These are phyloP conservation scores for Boletus pseudo-olivaceus DNA, from an alignment of 768 basidiomycete genomes.

Conservation along the genomic window DNA sequence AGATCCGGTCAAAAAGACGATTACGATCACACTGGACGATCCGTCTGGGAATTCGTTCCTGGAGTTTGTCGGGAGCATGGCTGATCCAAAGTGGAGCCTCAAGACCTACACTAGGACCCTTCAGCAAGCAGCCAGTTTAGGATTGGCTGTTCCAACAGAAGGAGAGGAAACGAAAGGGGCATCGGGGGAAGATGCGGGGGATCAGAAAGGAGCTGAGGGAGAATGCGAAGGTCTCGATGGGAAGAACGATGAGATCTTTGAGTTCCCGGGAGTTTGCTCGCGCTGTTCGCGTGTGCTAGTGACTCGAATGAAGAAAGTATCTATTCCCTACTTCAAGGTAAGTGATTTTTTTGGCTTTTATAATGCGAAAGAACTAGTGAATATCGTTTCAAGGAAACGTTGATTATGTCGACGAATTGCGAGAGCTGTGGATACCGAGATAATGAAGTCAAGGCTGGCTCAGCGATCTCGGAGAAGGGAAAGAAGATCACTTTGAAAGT, in stretches of 20 bases:
- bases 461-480: slow-evolving; percentile 84
- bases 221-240: slow-evolving; percentile 29
- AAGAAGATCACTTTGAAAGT: slow-evolving; percentile 87
- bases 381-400: slow-evolving; percentile 61
- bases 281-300: slow-evolving; percentile 80
- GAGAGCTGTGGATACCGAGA: slow-evolving; percentile 94
- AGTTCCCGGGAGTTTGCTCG: slow-evolving; percentile 85
- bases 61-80: slow-evolving; percentile 81
- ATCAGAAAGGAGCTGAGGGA: slow-evolving; percentile 9
- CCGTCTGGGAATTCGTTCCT: slow-evolving; percentile 96
- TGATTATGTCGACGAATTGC: slow-evolving; percentile 99
- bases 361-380: not conserved
- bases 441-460: slow-evolving; percentile 95
- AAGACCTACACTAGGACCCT: slow-evolving; percentile 74
- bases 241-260: slow-evolving; percentile 80
- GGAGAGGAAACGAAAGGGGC: slow-evolving; percentile 27
- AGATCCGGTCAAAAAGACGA: slow-evolving; percentile 58
- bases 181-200: not conserved
- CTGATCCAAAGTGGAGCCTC: slow-evolving; percentile 92
- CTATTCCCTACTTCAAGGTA: slow-evolving; percentile 97
- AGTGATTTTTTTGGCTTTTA: not conserved
- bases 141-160: slow-evolving; percentile 53
- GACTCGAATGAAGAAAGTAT: slow-evolving; percentile 94
- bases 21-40: slow-evolving; percentile 87
- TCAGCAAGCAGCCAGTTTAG: slow-evolving; percentile 78